phyloP scores from a whole-genome alignment of 2,329 filamentous ascomycete species.

The Talaromyces sp. region DNA sequence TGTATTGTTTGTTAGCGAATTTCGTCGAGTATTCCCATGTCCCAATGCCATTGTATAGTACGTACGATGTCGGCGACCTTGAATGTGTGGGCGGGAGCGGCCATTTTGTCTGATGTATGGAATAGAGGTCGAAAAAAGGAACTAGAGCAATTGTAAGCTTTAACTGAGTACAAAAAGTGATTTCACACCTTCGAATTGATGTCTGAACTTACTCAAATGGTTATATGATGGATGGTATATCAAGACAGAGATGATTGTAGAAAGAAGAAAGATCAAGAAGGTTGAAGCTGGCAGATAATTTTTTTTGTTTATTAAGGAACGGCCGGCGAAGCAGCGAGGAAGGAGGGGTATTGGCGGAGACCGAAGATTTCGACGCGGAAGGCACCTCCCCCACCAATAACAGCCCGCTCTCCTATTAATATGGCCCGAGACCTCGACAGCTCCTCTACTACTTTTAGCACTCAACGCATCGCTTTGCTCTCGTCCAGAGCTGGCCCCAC shows the following conservation, averaged over 20 bases:
- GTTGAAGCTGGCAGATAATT: conserved; percentile 14
- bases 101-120: conserved; percentile 48
- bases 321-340: conserved; percentile 7
- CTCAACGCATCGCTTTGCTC: neutral
- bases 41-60: conserved; percentile 22
- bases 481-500: conserved; percentile 5
- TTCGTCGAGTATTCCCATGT: neutral
- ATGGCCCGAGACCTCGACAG: neutral
- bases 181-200: neutral
- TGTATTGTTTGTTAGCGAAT: conserved; percentile 27
- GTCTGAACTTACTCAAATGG: conserved; percentile 4
- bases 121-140: conserved; percentile 18
- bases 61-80: conserved; percentile 92
- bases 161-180: neutral
- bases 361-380: conserved; percentile 15
- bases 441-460: neutral
- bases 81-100: conserved; percentile 85
- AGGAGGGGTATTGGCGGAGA: conserved; percentile 20
- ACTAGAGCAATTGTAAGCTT: conserved; percentile 16
- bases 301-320: conserved; percentile 4
- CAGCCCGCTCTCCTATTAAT: neutral
- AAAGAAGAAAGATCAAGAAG: conserved; percentile 24
- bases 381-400: conserved; percentile 7
- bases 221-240: conserved; percentile 3
- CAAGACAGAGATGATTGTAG: conserved; percentile 18